Base-by-base conservation (phyloP, 2,329 filamentous ascomycete species). In the Zymoseptoria passerinii region DNA sequence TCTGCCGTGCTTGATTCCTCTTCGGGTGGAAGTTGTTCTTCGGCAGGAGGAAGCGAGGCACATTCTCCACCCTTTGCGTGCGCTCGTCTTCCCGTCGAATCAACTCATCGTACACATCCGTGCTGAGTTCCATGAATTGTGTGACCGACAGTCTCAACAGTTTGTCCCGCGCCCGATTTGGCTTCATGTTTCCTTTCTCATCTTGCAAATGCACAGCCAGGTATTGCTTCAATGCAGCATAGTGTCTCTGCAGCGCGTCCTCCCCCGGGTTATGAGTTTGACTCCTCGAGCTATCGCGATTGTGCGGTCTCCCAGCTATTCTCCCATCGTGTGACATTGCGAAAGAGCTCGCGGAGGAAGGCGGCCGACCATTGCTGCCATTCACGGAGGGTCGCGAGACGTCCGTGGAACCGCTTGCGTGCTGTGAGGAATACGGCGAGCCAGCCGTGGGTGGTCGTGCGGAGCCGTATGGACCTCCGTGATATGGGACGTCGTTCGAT, bases 111-210 rank as follows among this genome's bases (percentile, higher is more conserved):
- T 89, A 97, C 48, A 99, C 92, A 76, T 99, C 94, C 58, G 92
- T 97, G 75, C 92, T 96, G 62, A 99, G 82, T 76, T 99, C 94
- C 74, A 95, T 90, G 74, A 99, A 97, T 74, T 99, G 94, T 28
- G 95, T 90, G 1, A 88, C 80, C 0, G 92, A 96, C 54, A 99
- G 81, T 59, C 92, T 85, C 60, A 96, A 81, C 58, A 97, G 81
- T 80, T 99, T 99, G 75, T 97, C 94, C 69, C 92, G 87, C 57
- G 94, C 94, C 75, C 92, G 88, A 75, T 95, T 96, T 28, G 90
- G 86, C 54, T 86, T 87, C 53, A 84, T 82, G 62, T 87, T 87
- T 52, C 83, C 81, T 70, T 87, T 85, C 66, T 91, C 89, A 72
- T 95, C 88, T 68, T 86, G 86, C 57, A 84, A 81, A 49, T 83